Evolutionary conservation across 2,329 filamentous ascomycete genomes (phyloP).

Genomic region (Endocalyx cinctus): DNA sequence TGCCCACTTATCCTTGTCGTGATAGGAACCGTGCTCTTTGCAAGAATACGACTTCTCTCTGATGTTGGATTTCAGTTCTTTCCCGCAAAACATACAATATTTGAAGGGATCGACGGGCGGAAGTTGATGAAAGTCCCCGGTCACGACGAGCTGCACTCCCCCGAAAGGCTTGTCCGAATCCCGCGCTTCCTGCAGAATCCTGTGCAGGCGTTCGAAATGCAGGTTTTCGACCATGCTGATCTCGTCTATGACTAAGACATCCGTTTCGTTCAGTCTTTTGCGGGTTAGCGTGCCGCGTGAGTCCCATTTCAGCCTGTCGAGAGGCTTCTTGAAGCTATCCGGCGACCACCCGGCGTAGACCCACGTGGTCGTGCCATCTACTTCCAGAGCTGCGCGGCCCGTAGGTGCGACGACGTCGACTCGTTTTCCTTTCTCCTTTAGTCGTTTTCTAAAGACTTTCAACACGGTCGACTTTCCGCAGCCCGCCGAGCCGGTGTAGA

Average conservation of each 20-base stretch:
- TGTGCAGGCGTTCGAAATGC: slow-evolving; percentile 47
- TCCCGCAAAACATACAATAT: slow-evolving; percentile 46
- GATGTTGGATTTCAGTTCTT: slow-evolving; percentile 20
- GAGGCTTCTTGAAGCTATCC: slow-evolving; percentile 35
- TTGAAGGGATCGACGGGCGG: slow-evolving; percentile 55
- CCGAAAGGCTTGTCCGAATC: slow-evolving; percentile 27
- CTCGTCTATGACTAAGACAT: slow-evolving; percentile 61
- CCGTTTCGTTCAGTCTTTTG: slow-evolving; percentile 35
- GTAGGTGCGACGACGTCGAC: slow-evolving; percentile 57
- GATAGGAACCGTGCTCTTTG: slow-evolving; percentile 30
- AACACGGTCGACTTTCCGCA: slow-evolving; percentile 55
- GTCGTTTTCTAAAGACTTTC: slow-evolving; percentile 38
- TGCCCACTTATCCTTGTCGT: slow-evolving; percentile 54
- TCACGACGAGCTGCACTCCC: slow-evolving; percentile 51
- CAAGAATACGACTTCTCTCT: slow-evolving; percentile 26
- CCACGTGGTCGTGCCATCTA: slow-evolving; percentile 53
- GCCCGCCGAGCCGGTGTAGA: slow-evolving; percentile 61
- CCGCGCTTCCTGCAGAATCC: slow-evolving; percentile 37
- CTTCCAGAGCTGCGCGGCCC: slow-evolving; percentile 52
- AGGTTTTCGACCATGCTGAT: slow-evolving; percentile 60
- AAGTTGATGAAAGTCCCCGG: slow-evolving; percentile 58
- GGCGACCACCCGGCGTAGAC: slow-evolving; percentile 54
- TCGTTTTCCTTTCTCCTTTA: slow-evolving; percentile 26
- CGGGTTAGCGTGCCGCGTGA: slow-evolving; percentile 28
- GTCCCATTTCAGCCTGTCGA: slow-evolving; percentile 28